phyloP scores from a whole-genome alignment of 2,329 filamentous ascomycete species.

The Albophoma yamanashiensis region DNA sequence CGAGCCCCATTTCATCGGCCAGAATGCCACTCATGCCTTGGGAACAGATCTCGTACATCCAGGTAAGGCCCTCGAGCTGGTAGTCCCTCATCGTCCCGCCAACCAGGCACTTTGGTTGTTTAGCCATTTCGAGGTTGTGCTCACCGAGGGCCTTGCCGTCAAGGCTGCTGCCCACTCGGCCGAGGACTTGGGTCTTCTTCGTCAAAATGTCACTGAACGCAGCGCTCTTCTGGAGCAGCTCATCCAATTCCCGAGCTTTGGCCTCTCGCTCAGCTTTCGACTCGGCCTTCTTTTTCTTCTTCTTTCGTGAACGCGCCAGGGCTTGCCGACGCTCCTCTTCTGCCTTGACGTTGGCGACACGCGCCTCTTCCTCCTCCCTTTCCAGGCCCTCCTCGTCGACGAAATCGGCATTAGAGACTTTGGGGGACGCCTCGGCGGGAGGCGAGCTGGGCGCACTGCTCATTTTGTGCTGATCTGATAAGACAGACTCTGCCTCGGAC shows the following conservation, averaged over 20 bases:
- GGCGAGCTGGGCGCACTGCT: constrained; percentile 28
- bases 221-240: constrained; percentile 46
- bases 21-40: constrained; percentile 88
- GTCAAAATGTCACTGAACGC: constrained; percentile 53
- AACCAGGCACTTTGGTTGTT: constrained; percentile 75
- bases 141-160: constrained; percentile 50
- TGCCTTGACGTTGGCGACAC: constrained; percentile 29
- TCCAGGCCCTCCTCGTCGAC: constrained; percentile 16
- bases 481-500: constrained; percentile 19
- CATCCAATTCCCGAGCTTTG: constrained; percentile 49
- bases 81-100: constrained; percentile 91
- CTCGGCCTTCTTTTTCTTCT: constrained; percentile 40
- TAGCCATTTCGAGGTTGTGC: constrained; percentile 65
- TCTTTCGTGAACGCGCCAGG: constrained; percentile 25
- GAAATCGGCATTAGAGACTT: constrained; percentile 8
- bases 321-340: constrained; percentile 36
- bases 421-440: constrained; percentile 12
- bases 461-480: constrained; percentile 16
- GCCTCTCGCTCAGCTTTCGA: constrained; percentile 43
- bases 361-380: constrained; percentile 25
- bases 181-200: constrained; percentile 51
- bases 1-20: constrained; percentile 87
- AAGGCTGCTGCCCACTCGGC: constrained; percentile 48
- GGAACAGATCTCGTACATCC: constrained; percentile 73
- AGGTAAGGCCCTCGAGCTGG: constrained; percentile 87